Evolutionary conservation across 1,284 basidiomycete genomes (phyloP).

Genomic region (Moniliella sp.): DNA sequence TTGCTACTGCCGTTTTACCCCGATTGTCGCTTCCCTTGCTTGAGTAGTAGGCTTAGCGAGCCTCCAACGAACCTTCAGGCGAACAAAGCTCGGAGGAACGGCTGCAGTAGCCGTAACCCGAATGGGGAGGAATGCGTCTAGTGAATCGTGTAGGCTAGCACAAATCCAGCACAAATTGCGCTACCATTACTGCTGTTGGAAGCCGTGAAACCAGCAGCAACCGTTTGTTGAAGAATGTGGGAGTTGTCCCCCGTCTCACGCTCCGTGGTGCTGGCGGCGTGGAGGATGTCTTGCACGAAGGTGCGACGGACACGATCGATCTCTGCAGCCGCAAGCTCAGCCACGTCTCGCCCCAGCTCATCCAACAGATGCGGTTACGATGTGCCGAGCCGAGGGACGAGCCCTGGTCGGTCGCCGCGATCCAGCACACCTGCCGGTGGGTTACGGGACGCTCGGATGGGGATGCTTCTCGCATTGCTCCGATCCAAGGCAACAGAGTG

Average conservation of each 20-base stretch:
- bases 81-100: slow-evolving; percentile 61
- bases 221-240: background rate
- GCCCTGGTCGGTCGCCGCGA: too few relatives aligned
- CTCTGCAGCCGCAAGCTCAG: slow-evolving; percentile 15
- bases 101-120: slow-evolving; percentile 70
- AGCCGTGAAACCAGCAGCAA: background rate
- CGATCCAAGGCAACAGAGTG: slow-evolving; percentile 2
- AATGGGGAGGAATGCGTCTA: slow-evolving; percentile 76
- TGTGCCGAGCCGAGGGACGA: too few relatives aligned
- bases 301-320: slow-evolving; percentile 23
- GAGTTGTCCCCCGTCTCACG: background rate
- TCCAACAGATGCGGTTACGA: slow-evolving; percentile 12
- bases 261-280: too few relatives aligned
- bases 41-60: slow-evolving; percentile 1
- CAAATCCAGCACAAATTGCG: slow-evolving; percentile 62
- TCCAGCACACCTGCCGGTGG: too few relatives aligned
- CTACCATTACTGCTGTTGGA: slow-evolving; percentile 1
- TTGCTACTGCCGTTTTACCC: too few relatives aligned
- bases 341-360: slow-evolving; percentile 11
- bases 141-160: slow-evolving; percentile 81
- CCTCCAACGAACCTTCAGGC: slow-evolving; percentile 50
- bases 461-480: background rate
- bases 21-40: slow-evolving; percentile 1
- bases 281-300: too few relatives aligned
- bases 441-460: too few relatives aligned